phyloP scores from a whole-genome alignment of 495 filamentous ascomycete species.

The Trichoderma asperelloides region DNA sequence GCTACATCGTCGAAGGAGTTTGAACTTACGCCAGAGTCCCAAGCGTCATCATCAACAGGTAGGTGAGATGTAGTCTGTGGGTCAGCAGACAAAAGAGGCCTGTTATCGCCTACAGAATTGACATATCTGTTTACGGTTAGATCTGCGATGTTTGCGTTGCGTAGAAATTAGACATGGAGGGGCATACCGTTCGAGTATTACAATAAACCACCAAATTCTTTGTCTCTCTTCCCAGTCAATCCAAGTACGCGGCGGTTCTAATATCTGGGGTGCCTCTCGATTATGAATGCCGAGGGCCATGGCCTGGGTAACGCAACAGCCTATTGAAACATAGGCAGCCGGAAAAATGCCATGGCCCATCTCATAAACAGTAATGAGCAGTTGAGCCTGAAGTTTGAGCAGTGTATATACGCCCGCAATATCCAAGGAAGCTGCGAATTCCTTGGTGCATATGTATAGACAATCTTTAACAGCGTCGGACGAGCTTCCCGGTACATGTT shows the following conservation, averaged over 20 bases:
- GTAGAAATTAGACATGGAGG: background rate
- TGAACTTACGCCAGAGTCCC: background rate
- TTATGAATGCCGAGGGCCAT: background rate
- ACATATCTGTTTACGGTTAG: background rate
- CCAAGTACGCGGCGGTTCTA: background rate
- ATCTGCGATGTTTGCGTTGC: background rate
- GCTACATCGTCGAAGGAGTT: background rate
- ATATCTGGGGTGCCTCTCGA: background rate
- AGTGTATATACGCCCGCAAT: constrained; percentile 31
- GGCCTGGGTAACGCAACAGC: constrained; percentile 18
- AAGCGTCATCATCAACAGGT: background rate
- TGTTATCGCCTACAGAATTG: background rate
- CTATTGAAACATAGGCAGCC: constrained; percentile 37
- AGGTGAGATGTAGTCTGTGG: background rate
- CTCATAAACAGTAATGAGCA: constrained; percentile 41
- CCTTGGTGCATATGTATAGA: constrained; percentile 37
- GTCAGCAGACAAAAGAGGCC: background rate
- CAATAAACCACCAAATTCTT: background rate
- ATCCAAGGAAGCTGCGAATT: constrained; percentile 31
- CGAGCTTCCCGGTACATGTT: constrained; percentile 15
- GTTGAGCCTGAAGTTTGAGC: constrained; percentile 32
- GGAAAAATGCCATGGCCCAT: constrained; percentile 41
- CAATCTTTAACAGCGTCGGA: constrained; percentile 13
- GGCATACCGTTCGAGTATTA: background rate
- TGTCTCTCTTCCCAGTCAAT: constrained; percentile 7